phyloP scores from a whole-genome alignment of 2,329 filamentous ascomycete genomes.

The Hymenoscyphus scutula region DNA sequence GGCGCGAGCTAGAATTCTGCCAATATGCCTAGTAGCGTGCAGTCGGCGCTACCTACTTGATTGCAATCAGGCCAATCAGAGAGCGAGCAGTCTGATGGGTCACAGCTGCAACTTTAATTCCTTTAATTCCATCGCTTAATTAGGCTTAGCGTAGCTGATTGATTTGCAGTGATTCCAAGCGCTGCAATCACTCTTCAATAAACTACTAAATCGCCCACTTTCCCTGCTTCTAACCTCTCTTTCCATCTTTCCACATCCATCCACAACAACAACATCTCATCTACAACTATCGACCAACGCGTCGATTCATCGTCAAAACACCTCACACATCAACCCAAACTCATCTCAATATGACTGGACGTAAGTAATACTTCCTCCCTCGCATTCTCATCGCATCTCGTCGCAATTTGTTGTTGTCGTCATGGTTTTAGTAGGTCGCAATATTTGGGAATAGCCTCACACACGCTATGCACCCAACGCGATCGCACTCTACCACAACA shows the following conservation, averaged over 20 bases:
- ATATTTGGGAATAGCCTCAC: slow-evolving; percentile 30
- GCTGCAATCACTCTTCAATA: neutral
- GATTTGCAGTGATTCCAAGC: neutral
- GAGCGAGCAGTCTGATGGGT: neutral
- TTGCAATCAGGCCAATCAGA: slow-evolving; percentile 3
- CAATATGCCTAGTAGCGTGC: neutral
- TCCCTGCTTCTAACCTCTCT: slow-evolving; percentile 7
- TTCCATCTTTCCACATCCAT: slow-evolving; percentile 13
- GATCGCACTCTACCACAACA: slow-evolving; percentile 18
- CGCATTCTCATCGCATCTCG: slow-evolving; percentile 17
- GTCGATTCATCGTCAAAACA: slow-evolving; percentile 38
- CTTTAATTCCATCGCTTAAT: neutral
- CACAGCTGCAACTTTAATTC: slow-evolving; percentile 1
- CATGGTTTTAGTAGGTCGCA: slow-evolving; percentile 25
- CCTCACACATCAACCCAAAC: slow-evolving; percentile 27
- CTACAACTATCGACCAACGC: slow-evolving; percentile 24
- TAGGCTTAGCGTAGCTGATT: neutral
- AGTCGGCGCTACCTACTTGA: neutral
- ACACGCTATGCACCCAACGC: slow-evolving; percentile 25
- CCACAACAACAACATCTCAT: slow-evolving; percentile 21
- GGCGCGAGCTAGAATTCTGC: neutral
- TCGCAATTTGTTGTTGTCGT: slow-evolving; percentile 23
- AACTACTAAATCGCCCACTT: slow-evolving; percentile 1
- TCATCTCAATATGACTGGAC: slow-evolving; percentile 66
- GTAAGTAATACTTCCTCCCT: slow-evolving; percentile 50